These are phyloP conservation scores for Lathyrus oleraceus DNA, from an alignment of 306 rosid species.

Conservation along the genomic window DNA sequence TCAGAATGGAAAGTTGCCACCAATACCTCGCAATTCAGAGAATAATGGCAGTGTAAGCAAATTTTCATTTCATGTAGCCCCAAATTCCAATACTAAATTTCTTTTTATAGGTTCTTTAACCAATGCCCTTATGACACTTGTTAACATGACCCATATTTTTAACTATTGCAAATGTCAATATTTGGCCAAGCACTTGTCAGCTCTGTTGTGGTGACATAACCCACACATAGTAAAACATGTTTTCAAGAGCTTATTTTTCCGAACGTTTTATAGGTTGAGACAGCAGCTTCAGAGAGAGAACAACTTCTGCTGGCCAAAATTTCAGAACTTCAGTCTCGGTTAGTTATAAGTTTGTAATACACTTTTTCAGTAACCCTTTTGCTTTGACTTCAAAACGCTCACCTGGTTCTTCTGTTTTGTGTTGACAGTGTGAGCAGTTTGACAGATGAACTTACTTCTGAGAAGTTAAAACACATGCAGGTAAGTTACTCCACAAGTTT, in stretches of 20 bases:
- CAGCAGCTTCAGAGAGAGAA: constrained; percentile 77
- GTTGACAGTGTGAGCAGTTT: constrained; percentile 70
- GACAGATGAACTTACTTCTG: constrained; percentile 73
- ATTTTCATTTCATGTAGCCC: constrained; percentile 25
- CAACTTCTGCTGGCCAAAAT: constrained; percentile 57
- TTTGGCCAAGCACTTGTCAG: not conserved
- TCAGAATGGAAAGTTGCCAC: constrained; percentile 89
- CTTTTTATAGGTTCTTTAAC: too few species aligned
- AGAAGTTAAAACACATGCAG: constrained; percentile 77
- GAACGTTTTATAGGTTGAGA: constrained; percentile 57
- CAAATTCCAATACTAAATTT: too few species aligned
- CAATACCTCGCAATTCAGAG: constrained; percentile 76
- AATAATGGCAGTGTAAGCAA: constrained; percentile 82
- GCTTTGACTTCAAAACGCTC: constrained; percentile 18
- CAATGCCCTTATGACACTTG: too few species aligned
- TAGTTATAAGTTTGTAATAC: constrained; percentile 31
- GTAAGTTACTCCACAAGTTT: constrained; percentile 49
- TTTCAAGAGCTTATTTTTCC: constrained; percentile 2
- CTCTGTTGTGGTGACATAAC: constrained; percentile 11
- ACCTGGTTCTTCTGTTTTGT: constrained; percentile 24
- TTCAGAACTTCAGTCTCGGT: constrained; percentile 93
- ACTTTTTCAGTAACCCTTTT: constrained; percentile 25
- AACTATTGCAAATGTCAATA: not conserved
- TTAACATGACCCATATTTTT: not conserved
- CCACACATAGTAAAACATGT: not conserved